These are phyloP conservation scores for Cercospora beticola DNA, from an alignment of 2,329 filamentous ascomycete species.

Conservation along the genomic window DNA sequence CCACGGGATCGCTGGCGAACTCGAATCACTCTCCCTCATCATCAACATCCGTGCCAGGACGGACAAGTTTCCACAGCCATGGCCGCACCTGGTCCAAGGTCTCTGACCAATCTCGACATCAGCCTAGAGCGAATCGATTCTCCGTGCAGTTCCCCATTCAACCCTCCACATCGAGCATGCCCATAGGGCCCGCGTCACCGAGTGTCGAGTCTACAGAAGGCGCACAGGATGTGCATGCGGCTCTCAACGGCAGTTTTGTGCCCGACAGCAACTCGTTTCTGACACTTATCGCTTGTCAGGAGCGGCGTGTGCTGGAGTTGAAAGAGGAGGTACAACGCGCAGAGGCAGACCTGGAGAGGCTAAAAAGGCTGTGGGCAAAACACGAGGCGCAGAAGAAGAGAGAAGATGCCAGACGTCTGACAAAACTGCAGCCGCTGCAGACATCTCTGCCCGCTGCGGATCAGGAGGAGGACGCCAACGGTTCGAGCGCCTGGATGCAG, in stretches of 20 bases:
- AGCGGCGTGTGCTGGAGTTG: slow-evolving; percentile 84
- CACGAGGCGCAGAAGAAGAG: slow-evolving; percentile 77
- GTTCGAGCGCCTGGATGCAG: slow-evolving; percentile 46
- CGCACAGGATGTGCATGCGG: slow-evolving; percentile 17
- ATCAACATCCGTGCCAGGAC: slow-evolving; percentile 11
- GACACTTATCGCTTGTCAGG: slow-evolving; percentile 86
- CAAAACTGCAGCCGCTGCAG: slow-evolving; percentile 58
- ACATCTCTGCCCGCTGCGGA: slow-evolving; percentile 40
- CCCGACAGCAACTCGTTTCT: slow-evolving; percentile 59
- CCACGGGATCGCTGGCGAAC: slow-evolving; percentile 22
- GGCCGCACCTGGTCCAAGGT: slow-evolving; percentile 32
- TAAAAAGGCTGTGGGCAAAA: slow-evolving; percentile 81
- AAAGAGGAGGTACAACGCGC: slow-evolving; percentile 85
- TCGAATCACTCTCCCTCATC: slow-evolving; percentile 19
- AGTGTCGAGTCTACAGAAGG: slow-evolving; percentile 29
- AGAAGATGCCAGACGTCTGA: slow-evolving; percentile 61
- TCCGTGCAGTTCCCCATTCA: slow-evolving; percentile 53
- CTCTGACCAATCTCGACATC: slow-evolving; percentile 24
- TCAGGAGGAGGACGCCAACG: slow-evolving; percentile 48
- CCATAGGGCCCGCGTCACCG: slow-evolving; percentile 38
- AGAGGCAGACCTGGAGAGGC: slow-evolving; percentile 68
- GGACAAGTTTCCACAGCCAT: slow-evolving; percentile 33
- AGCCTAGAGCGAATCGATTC: slow-evolving; percentile 43
- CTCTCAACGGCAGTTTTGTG: slow-evolving; percentile 7
- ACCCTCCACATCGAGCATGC: slow-evolving; percentile 34